Conservation (phyloP, 352 stramenopile species). For the Blastocystis sp. region DNA sequence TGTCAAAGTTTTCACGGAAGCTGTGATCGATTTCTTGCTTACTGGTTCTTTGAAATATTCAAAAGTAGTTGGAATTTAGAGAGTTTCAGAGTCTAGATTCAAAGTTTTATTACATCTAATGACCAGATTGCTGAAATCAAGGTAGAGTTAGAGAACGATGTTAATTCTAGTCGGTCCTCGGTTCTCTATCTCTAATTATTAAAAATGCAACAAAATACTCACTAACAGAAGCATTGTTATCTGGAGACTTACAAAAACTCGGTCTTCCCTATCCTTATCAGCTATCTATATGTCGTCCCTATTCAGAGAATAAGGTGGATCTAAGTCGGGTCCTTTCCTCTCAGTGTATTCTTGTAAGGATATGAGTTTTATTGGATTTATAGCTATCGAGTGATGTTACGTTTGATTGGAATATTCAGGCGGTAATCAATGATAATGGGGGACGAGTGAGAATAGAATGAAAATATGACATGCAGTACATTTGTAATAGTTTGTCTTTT, state of each 20-base stretch:
- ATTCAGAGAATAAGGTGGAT: constrained; percentile 43
- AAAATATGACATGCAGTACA: neutral
- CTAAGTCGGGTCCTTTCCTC: neutral
- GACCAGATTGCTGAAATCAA: constrained; percentile 56
- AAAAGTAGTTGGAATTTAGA: constrained; percentile 10
- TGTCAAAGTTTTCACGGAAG: constrained; percentile 41
- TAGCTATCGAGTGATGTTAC: neutral
- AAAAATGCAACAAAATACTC: constrained; percentile 31
- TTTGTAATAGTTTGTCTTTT: constrained; percentile 3
- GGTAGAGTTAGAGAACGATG: neutral
- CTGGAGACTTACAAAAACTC: constrained; percentile 11
- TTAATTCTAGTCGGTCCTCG: constrained; percentile 9
- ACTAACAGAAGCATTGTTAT: constrained; percentile 49
- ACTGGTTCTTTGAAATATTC: constrained; percentile 18
- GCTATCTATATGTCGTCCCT: constrained; percentile 30
- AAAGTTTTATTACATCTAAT: neutral
- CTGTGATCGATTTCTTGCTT: constrained; percentile 32
- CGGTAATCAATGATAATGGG: constrained; percentile 25
- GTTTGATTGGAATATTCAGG: constrained; percentile 45
- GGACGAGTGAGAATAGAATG: neutral
- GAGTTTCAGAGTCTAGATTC: constrained; percentile 20
- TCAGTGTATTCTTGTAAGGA: neutral
- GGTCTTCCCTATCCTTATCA: constrained; percentile 46
- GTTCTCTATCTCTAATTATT: neutral
- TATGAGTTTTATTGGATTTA: neutral